phyloP scores from a whole-genome alignment of 495 filamentous ascomycete species.

The Neurospora sp. region DNA sequence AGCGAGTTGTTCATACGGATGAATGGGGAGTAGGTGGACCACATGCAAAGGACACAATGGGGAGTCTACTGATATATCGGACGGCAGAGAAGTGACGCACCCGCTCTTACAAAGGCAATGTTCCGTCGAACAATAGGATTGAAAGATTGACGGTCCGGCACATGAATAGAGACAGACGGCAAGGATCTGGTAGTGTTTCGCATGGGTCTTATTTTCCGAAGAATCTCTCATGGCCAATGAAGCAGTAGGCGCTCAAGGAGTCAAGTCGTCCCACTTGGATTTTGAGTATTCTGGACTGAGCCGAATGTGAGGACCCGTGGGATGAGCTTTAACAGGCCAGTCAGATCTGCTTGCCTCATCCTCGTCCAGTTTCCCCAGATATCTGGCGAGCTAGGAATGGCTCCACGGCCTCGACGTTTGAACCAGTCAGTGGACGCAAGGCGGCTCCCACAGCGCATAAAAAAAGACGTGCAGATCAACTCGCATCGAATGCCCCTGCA shows the following conservation, averaged over 20 bases:
- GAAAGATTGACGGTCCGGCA: not conserved
- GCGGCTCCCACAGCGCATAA: not conserved
- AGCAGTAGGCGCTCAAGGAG: constrained; percentile 18
- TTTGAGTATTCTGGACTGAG: not conserved
- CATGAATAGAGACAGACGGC: constrained; percentile 6
- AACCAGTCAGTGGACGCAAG: not conserved
- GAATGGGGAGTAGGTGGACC: not conserved
- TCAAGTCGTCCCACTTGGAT: not conserved
- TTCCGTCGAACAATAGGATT: constrained; percentile 4
- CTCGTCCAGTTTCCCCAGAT: not conserved
- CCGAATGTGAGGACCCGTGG: not conserved
- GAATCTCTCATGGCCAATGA: constrained; percentile 22
- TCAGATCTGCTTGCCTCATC: not conserved
- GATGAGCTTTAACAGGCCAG: not conserved
- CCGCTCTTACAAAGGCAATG: not conserved
- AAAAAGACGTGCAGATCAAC: not conserved
- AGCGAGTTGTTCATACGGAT: constrained; percentile 1
- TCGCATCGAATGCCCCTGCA: not conserved
- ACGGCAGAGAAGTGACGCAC: not conserved
- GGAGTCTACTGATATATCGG: constrained; percentile 1
- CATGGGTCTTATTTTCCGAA: constrained; percentile 17
- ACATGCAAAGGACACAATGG: constrained; percentile 4
- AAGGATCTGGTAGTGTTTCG: constrained; percentile 23
- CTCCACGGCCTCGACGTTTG: not conserved
- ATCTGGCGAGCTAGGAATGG: not conserved